These are phyloP conservation scores for Vaccinium darrowii DNA, from an alignment of 148 eudicot genomes.

Conservation along the genomic window DNA sequence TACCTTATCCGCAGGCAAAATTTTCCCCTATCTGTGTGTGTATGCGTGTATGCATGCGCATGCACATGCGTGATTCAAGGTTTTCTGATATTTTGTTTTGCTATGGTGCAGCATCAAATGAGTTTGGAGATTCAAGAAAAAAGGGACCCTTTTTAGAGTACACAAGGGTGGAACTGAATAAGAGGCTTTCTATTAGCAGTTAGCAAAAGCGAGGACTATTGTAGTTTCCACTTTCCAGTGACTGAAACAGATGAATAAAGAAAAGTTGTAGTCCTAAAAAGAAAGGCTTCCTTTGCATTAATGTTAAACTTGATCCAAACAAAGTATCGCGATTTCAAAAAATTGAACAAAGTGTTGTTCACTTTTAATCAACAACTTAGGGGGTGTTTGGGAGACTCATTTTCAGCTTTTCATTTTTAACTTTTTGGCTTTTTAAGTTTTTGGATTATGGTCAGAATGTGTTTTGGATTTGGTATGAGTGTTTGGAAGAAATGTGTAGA, in stretches of 20 bases:
- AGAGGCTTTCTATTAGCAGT: not conserved
- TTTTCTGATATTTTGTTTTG: not conserved
- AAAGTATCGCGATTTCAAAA: not conserved
- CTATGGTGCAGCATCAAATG: constrained; percentile 9
- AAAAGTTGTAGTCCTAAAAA: not conserved
- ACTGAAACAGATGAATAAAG: not conserved
- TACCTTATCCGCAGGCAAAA: no score
- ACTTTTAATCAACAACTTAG: not conserved
- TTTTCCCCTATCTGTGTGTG: no score
- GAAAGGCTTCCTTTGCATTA: not conserved
- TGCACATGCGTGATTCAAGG: no score
- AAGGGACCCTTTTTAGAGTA: not conserved
- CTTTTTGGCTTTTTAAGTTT: no score
- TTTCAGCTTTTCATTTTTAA: no score
- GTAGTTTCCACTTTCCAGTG: not conserved
- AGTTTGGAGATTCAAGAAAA: constrained; percentile 11
- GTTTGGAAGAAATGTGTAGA: no score
- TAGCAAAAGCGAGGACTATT: not conserved
- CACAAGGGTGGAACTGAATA: not conserved
- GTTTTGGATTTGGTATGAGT: no score
- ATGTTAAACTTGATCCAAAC: not conserved
- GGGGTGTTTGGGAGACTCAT: no score
- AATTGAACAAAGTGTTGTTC: not conserved
- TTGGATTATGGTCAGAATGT: no score
- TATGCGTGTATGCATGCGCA: not conserved